Base-by-base conservation (phyloP, 176 grass and related monocot genomes). In the Oropetium thomaeum region DNA sequence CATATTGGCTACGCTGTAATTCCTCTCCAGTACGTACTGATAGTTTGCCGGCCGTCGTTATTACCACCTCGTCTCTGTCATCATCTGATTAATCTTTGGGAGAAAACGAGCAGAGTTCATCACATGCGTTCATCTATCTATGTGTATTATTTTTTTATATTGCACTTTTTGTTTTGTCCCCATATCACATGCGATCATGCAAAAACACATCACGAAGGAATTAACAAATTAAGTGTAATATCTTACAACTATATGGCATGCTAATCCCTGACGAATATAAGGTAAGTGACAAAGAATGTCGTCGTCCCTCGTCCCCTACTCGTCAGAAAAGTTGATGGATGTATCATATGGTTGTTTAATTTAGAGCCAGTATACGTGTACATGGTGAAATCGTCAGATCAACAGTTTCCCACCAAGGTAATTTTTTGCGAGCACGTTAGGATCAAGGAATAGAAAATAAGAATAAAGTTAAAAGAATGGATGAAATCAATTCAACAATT, bases 231-330 rank as follows among this genome's bases (percentile, higher is more conserved):
- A n/a, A n/a, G n/a, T 14, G 22, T 11, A 49, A 16, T 60, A 76
- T 83, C 40, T 60, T 60, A 60, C 74, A 44, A 15, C 15, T 69
- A 73, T 29, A 22, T 58, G 37, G 58, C 7, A 19, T 0, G n/a
- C 29, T 49, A 37, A 60, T 17, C 8, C 25, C 58, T 77, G 41
- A 62, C 53, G 69, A 49, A 27, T 59, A 27, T 10, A 61, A 16
- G 72, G 49, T 69, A 69, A 16, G 47, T 62, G 81, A 70, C 81
- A 77, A 83, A 83, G 81, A 84, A 84, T 84, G 65, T 70, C 65
- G 53, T 57, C 55, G n/a, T n/a, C n/a, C n/a, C n/a, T n/a, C n/a
- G n/a, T n/a, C n/a, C n/a, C n/a, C n/a, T n/a, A n/a, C n/a, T n/a
- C n/a, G 64, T 57, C 34, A 23, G 32, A 30, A 48, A 47, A 67